Evolutionary conservation across 208 protist species (phyloP), one percentile per base, ranked within the genome.

Genomic region (Trypanosoma platydactyli): DNA sequence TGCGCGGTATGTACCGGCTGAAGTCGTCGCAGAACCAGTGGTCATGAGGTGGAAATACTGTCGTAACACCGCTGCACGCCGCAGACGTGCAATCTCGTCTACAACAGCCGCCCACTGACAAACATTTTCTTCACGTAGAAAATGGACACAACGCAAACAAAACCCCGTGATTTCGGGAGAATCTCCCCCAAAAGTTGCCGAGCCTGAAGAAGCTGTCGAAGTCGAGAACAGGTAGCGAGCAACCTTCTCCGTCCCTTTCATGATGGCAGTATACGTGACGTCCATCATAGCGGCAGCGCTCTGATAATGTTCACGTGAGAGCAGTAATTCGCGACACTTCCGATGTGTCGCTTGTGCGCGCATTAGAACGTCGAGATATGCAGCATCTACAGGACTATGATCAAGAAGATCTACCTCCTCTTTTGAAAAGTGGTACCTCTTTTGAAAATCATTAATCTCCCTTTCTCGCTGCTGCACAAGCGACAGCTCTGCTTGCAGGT

Each of bases 11-110:
- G 71, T 79, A 7, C 86, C 79, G 12, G 78, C 69, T 16, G 71
- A 59, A 33, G 85, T 89, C 16, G 79, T 85, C 2, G 73, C 41
- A 11, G 72, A 88, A 46, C 87, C 90, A 1, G 81, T 95, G 16
- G 85, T 89, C 67, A 95, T 76, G 18, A 95, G 80, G 55, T 94
- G 87, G 65, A 87, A 91, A 64, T 91, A 94, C 41, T 88, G 84
- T 35, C 90, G 80, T 59, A 95, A 71, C 41, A 95, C 85, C 0
- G 81, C 84, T 1, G 82, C 77, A 1, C 83, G 77, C 11, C 90
- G 81, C 56, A 89, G 72, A 35, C 83, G 76, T 12, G 82, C 79
- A 16, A 94, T 76, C 57, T 92, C 87, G 53, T 88, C 76, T n/a
- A 95, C 59, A 50, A 92, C 77, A 41, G 75, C 63, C 25, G 73